Evolutionary conservation across 768 basidiomycete species (phyloP), one percentile per base, ranked within the genome.

Genomic region (Tephrocybe sp.): DNA sequence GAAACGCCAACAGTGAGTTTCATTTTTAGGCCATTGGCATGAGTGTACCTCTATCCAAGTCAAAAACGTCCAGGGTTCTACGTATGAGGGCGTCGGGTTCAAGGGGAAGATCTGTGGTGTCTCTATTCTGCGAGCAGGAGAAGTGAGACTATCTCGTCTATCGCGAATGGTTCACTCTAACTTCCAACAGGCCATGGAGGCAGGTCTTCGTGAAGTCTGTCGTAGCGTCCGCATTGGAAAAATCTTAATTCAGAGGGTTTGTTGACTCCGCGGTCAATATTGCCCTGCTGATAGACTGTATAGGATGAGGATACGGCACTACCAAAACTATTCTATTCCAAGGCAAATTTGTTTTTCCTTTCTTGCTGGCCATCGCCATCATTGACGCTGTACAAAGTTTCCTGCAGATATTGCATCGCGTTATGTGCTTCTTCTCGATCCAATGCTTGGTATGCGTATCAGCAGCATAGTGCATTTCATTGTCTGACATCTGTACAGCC

Each of bases 31-130:
- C n/a, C 23, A 22, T 36, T 3, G 22, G 35, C 22, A 49, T 41
- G 42, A 45, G 32, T n/a, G n/a, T n/a, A 35, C 31, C 39, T 39
- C 36, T 33, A 31, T 22, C 16, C 16, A 14, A 51, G 26, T 41
- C 14, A 26, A 17, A 7, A 14, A 10, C 38, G 17, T 34, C 12
- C 46, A 87, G 83, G 94, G 94, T 45, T 80, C 83, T 45, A 77
- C 76, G 7, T 97, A 95, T 65, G 81, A 91, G 51, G 96, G 96
- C 14, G 92, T 98, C 1, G 87, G 92, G 0, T 99, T 99, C 62
- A 87, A 96, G 62, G 96, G 96, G 5, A 92, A 92, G 73, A 96
- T 98, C 55, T 96, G 94, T 62, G 94, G 94, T 13, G 94, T 98
- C 19, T 94, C 92, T 4, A 98, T 98, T 62, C 77, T 98, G 61